Evolutionary conservation across 2,329 filamentous ascomycete genomes (phyloP), one percentile per base, ranked within the genome.

Genomic region (Sclerotinia glacialis): DNA sequence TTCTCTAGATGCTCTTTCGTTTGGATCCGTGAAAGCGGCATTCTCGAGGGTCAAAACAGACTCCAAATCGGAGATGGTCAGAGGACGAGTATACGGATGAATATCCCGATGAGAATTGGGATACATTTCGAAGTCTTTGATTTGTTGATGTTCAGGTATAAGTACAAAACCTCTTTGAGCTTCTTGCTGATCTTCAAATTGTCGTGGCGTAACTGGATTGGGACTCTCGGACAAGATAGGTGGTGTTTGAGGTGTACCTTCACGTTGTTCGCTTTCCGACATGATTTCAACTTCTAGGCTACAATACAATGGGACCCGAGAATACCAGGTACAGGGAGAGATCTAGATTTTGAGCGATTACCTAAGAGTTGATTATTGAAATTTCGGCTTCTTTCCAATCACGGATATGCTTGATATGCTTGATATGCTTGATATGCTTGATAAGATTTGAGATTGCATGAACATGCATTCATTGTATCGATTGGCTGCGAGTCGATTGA

Each of bases 11-110:
- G 83, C 81, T 55, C 84, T 79, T 71, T 86, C 80, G 53, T 76
- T 75, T 31, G 81, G 79, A 64, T 86, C 75, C 21, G 78, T 71
- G 68, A 86, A 85, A 5, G 85, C 83, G 14, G 82, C 80, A 67
- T 83, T 80, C 74, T 88, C 85, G 42, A 88, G 78, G 7, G 80
- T 80, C 31, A 84, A 76, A 69, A 83, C 85, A 9, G 84, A 86
- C 42, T 89, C 86, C 59, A 89, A 76, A 72, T 92, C 88, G 34
- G 83, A 84, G 58, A 85, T 78, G 50, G 86, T 91, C 61, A 97
- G 83, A 37, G 90, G 85, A 63, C 91, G 86, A n/a, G 90, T 84
- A 73, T 90, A 89, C 34, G 92, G 87, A 74, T 91, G 85, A 73
- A 92, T 85, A 61, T 85, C 81, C 72, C 44, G 59, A 50, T 63